These are phyloP conservation scores for Aspergillus calidoustus DNA, from an alignment of 2,329 filamentous ascomycete genomes.

Conservation along the genomic window DNA sequence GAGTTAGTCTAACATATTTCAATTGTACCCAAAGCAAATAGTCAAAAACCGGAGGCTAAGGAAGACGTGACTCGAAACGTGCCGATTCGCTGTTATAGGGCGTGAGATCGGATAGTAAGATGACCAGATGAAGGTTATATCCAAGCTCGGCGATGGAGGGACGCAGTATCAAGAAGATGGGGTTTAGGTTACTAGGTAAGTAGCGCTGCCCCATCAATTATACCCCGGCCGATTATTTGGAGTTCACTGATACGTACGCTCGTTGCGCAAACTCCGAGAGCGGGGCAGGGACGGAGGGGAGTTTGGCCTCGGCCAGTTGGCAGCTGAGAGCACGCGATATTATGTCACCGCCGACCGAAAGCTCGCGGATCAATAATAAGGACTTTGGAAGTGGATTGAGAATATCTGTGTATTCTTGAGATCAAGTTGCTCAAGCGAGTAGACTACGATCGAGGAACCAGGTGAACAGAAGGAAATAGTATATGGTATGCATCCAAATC, in stretches of 20 bases:
- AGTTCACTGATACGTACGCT: background rate
- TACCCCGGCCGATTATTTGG: slow-evolving; percentile 1
- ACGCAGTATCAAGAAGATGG: background rate
- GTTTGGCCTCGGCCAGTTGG: slow-evolving; percentile 18
- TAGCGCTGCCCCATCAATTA: background rate
- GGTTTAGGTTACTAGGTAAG: background rate
- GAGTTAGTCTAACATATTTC: background rate
- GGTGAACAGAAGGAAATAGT: slow-evolving; percentile 34
- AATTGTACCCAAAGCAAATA: background rate
- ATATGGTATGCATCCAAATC: slow-evolving; percentile 43
- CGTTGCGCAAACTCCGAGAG: slow-evolving; percentile 2
- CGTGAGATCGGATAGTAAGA: background rate
- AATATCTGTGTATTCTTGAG: background rate
- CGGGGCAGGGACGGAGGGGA: slow-evolving; percentile 11
- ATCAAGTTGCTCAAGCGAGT: background rate
- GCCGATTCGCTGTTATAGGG: background rate
- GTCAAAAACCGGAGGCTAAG: background rate
- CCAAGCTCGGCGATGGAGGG: background rate
- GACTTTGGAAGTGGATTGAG: background rate
- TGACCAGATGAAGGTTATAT: background rate
- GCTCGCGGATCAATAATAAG: background rate
- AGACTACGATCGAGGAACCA: background rate
- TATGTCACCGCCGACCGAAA: slow-evolving; percentile 13
- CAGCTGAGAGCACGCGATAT: slow-evolving; percentile 24
- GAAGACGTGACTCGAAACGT: background rate